Percentiles rank a stretch among this genome's conserved stretches.
phyloP scores from a whole-genome alignment of 2,329 filamentous ascomycete genomes.

The Tolypocladium endophyticum region DNA sequence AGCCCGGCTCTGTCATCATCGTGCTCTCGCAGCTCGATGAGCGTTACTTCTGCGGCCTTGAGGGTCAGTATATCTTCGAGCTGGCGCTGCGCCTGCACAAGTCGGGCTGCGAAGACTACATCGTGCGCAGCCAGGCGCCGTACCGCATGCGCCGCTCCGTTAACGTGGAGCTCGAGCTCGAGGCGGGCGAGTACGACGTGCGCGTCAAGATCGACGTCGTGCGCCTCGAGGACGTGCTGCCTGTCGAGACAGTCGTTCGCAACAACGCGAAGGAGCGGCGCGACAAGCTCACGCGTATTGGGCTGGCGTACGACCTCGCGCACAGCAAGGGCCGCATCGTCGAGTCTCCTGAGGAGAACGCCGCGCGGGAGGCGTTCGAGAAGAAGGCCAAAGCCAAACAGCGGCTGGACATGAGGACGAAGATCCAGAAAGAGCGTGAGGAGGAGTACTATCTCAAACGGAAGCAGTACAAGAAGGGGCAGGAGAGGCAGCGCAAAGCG shows the following conservation, averaged over 20 bases:
- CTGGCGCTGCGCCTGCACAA: constrained; percentile 45
- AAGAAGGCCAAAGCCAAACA: constrained; percentile 29
- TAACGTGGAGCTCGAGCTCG: constrained; percentile 65
- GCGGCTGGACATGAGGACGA: constrained; percentile 23
- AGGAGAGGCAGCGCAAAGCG: constrained; percentile 37
- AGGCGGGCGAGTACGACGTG: constrained; percentile 65
- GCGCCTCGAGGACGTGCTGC: constrained; percentile 36
- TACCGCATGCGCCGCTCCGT: constrained; percentile 61
- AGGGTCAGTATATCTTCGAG: constrained; percentile 45
- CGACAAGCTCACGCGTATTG: constrained; percentile 65
- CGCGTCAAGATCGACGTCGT: constrained; percentile 64
- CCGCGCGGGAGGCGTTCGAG: constrained; percentile 32
- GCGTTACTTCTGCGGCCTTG: constrained; percentile 45
- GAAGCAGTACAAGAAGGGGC: constrained; percentile 23
- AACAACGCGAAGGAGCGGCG: constrained; percentile 49
- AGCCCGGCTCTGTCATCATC: constrained; percentile 39
- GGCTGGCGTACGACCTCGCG: constrained; percentile 59
- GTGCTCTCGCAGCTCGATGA: constrained; percentile 47
- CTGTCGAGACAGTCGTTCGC: constrained; percentile 58
- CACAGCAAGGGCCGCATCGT: constrained; percentile 51
- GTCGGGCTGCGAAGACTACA: constrained; percentile 38
- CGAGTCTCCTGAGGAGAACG: constrained; percentile 38
- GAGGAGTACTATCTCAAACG: constrained; percentile 23
- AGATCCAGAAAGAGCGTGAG: constrained; percentile 30
- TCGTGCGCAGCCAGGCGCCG: constrained; percentile 41